phyloP scores from a whole-genome alignment of 2,329 filamentous ascomycete species.

The Sporothrix humicola region DNA sequence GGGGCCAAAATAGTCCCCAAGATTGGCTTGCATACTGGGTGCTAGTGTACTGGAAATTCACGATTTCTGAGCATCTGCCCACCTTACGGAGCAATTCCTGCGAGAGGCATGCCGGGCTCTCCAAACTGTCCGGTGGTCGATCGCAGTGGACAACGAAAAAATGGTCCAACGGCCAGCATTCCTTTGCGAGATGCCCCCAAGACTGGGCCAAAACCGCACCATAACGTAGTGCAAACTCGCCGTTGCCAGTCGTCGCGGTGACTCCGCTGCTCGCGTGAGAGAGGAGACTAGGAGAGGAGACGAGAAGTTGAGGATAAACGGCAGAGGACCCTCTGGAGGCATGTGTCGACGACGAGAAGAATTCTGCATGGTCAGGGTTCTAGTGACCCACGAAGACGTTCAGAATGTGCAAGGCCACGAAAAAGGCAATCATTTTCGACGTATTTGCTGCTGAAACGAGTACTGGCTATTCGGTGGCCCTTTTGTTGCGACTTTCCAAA shows the following conservation, averaged over 20 bases:
- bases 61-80: too few relatives aligned
- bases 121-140: conserved; percentile 1
- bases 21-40: too few relatives aligned
- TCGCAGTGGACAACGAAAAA: conserved; percentile 17
- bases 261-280: conserved; percentile 19
- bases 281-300: neutral
- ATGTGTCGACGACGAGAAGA: conserved; percentile 2
- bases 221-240: neutral
- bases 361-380: conserved; percentile 11
- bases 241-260: neutral
- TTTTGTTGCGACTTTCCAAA: neutral
- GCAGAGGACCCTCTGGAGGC: neutral
- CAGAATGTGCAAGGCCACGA: neutral
- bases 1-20: neutral
- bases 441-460: conserved; percentile 10
- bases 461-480: neutral
- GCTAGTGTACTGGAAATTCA: too few relatives aligned
- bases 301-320: neutral
- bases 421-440: neutral
- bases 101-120: neutral
- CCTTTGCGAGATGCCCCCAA: neutral
- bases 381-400: neutral
- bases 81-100: neutral
- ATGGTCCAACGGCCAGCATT: conserved; percentile 24
- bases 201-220: neutral